A percentile compares a stretch with the other conserved stretches of the same genome.
Conservation (phyloP, 306 rosid genomes). For the Fragaria vesca region DNA sequence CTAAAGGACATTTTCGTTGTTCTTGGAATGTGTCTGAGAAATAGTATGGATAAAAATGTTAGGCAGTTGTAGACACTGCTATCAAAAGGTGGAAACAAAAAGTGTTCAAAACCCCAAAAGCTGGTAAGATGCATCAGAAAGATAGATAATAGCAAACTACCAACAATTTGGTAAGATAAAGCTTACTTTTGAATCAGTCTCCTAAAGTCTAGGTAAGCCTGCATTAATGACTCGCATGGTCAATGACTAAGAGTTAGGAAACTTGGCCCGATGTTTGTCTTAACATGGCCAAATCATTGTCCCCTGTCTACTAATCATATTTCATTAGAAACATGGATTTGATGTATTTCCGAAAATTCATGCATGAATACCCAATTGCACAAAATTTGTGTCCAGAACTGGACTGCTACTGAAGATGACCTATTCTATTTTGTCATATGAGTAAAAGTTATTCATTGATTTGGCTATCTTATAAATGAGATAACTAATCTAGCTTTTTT, state of each 20-base stretch:
- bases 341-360: neutral
- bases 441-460: neutral
- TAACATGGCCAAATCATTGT: neutral
- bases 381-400: neutral
- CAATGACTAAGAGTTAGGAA: neutral
- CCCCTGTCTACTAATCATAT: neutral
- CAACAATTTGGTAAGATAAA: slow-evolving; percentile 19
- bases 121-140: slow-evolving; percentile 2
- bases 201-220: slow-evolving; percentile 8
- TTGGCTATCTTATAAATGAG: neutral
- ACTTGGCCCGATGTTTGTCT: slow-evolving; percentile 4
- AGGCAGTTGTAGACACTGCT: slow-evolving; percentile 27
- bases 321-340: neutral
- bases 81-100: slow-evolving; percentile 12
- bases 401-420: neutral
- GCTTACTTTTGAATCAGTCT: slow-evolving; percentile 13
- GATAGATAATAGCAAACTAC: neutral
- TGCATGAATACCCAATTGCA: neutral
- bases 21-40: slow-evolving; percentile 73
- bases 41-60: slow-evolving; percentile 34
- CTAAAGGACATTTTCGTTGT: slow-evolving; percentile 42
- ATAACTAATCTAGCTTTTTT: neutral
- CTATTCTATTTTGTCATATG: neutral
- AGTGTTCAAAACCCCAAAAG: neutral
- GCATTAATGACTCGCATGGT: neutral